phyloP scores from a whole-genome alignment of 257 asterid species.

The Paulownia fortunei region DNA sequence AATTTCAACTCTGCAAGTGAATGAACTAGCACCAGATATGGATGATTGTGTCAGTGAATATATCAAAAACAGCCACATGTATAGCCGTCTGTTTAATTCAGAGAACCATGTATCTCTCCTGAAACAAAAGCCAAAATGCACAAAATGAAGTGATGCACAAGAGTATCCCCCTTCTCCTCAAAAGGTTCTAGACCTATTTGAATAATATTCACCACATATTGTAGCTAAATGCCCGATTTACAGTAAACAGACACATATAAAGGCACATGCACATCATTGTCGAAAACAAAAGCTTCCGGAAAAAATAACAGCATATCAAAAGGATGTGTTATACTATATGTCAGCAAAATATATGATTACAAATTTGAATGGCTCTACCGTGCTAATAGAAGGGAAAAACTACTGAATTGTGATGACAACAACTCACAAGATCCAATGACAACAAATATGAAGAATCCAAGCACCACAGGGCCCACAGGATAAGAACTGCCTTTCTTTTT shows the following conservation, averaged over 20 bases:
- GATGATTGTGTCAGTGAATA: background rate
- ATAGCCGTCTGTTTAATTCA: background rate
- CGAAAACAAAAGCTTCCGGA: background rate
- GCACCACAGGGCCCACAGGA: slow-evolving; percentile 73
- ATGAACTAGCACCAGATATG: background rate
- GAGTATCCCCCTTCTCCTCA: background rate
- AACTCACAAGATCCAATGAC: slow-evolving; percentile 71
- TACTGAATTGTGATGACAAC: background rate
- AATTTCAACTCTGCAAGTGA: too few relatives aligned
- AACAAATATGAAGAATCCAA: slow-evolving; percentile 68
- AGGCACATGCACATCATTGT: background rate
- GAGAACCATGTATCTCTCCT: background rate
- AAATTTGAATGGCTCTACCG: background rate
- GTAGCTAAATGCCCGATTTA: background rate
- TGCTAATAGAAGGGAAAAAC: background rate
- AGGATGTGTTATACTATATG: background rate
- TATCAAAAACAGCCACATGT: background rate
- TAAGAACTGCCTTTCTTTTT: slow-evolving; percentile 60
- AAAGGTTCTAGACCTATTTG: background rate
- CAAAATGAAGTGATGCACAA: background rate
- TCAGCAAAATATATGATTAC: background rate
- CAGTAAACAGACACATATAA: background rate
- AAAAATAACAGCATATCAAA: background rate
- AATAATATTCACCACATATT: background rate
- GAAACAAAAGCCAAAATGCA: background rate